Evolutionary conservation across 2,329 filamentous ascomycete species (phyloP), one percentile per base, ranked within the genome.

Genomic region (Chrysosporium keratinophilum): DNA sequence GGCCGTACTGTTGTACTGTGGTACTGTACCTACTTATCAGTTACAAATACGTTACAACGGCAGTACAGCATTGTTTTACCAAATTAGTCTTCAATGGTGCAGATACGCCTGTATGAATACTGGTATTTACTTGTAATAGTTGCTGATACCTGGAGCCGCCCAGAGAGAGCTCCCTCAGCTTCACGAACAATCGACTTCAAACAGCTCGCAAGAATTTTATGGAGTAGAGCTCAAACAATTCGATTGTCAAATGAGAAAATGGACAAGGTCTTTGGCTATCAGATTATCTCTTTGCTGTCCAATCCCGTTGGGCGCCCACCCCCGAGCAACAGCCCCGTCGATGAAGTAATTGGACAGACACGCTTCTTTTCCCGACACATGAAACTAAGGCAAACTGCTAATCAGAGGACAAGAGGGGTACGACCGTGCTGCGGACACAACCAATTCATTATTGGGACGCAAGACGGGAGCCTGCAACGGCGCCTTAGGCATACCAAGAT

Each of bases 71-170:
- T 12, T 43, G 35, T 17, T 37, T 9, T 20, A 15, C 23, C 51
- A 14, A 41, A 54, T 17, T 48, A 35, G 43, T 37, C 41, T 33
- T 33, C 43, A 35, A 42, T 51, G 11, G 6, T 31, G 1, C 9
- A 23, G 14, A 28, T 4, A 52, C 17, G 15, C 2, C 19, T 31
- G 23, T 23, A 11, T 39, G n/a, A 19, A 48, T 48, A 54, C 44
- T 41, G 23, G 44, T 48, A 54, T 42, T 54, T 48, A 54, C 51
- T n/a, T 15, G 51, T 54, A 48, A 48, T 14, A 28, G 2, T 5
- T 14, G 19, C 17, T 37, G n/a, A 37, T 28, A 41, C n/a, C 19
- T 54, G 51, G 35, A 35, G 34, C 33, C 14, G 14, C 42, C 12
- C 14, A 12, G 42, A 52, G 17, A 19, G 49, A 44, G 28, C 39